A percentile compares a stretch with the other conserved stretches of the same genome.
phyloP scores from a whole-genome alignment of 2,329 filamentous ascomycete genomes.

The Neofusicoccum kwambonambiense region DNA sequence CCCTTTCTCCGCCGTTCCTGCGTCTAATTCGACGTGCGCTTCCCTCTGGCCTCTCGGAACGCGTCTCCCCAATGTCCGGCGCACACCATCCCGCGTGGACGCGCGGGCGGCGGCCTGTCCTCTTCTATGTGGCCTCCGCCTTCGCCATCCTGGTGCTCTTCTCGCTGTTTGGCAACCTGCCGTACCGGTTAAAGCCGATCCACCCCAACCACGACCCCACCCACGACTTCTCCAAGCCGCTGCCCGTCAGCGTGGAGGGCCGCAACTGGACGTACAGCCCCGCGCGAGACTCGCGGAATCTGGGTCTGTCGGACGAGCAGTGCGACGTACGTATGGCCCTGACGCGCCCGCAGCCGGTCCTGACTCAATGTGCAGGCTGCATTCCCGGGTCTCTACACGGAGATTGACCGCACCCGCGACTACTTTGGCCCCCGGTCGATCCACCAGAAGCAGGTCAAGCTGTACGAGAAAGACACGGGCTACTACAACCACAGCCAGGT shows the following conservation, averaged over 20 bases:
- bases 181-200: background rate
- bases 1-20: too few species aligned
- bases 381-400: slow-evolving; percentile 9
- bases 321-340: background rate
- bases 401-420: slow-evolving; percentile 4
- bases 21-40: too few species aligned
- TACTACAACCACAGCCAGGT: background rate
- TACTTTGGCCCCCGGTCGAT: background rate
- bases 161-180: background rate
- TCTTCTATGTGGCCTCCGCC: background rate
- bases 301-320: slow-evolving; percentile 15
- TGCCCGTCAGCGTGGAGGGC: too few species aligned
- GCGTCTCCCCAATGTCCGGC: too few species aligned
- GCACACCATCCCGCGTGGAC: background rate
- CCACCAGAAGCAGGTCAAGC: slow-evolving; percentile 4
- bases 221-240: too few species aligned
- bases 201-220: background rate
- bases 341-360: background rate
- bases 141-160: background rate
- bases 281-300: background rate
- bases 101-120: background rate
- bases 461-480: background rate
- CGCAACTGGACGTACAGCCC: slow-evolving; percentile 8
- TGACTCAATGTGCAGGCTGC: background rate
- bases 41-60: too few species aligned